Percentiles rank a stretch among this genome's conserved stretches.
These are phyloP conservation scores for Exserohilum turcica DNA, from an alignment of 2,329 filamentous ascomycete genomes.

Conservation along the genomic window DNA sequence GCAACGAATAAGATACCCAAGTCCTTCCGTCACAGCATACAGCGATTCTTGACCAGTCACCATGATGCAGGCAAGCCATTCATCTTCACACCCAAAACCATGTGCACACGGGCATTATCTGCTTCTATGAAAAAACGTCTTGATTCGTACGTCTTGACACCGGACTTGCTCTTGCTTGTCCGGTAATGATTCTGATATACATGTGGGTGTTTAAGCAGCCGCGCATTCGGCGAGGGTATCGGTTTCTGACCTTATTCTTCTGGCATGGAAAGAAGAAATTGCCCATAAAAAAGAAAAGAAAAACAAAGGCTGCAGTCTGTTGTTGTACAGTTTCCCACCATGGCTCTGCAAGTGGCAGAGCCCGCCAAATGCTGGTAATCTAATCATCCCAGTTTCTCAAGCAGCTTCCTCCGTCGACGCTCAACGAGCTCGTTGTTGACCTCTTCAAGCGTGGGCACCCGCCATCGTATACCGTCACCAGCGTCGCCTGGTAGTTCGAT, in stretches of 20 bases:
- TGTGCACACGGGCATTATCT: neutral
- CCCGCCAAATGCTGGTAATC: neutral
- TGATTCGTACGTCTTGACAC: constrained; percentile 22
- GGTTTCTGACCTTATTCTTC: constrained; percentile 8
- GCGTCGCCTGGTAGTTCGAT: constrained; percentile 83
- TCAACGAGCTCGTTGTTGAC: constrained; percentile 95
- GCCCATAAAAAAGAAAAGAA: neutral
- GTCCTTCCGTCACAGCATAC: neutral
- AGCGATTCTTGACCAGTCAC: neutral
- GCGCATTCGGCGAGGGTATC: constrained; percentile 15
- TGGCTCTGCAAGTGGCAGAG: constrained; percentile 1
- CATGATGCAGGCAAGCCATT: neutral
- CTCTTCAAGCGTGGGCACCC: constrained; percentile 82
- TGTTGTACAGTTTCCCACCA: constrained; percentile 10
- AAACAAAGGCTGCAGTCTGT: constrained; percentile 7
- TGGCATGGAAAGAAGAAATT: neutral
- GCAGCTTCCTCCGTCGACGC: constrained; percentile 76
- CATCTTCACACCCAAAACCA: neutral
- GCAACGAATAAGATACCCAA: constrained; percentile 13
- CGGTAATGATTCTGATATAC: constrained; percentile 12
- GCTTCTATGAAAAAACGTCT: neutral
- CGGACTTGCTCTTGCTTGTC: constrained; percentile 20
- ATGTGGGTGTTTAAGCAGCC: constrained; percentile 9
- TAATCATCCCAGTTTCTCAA: constrained; percentile 71
- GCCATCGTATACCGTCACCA: constrained; percentile 83